phyloP scores from a whole-genome alignment of 495 filamentous ascomycete genomes.

The Aspergillus bridgeri region DNA sequence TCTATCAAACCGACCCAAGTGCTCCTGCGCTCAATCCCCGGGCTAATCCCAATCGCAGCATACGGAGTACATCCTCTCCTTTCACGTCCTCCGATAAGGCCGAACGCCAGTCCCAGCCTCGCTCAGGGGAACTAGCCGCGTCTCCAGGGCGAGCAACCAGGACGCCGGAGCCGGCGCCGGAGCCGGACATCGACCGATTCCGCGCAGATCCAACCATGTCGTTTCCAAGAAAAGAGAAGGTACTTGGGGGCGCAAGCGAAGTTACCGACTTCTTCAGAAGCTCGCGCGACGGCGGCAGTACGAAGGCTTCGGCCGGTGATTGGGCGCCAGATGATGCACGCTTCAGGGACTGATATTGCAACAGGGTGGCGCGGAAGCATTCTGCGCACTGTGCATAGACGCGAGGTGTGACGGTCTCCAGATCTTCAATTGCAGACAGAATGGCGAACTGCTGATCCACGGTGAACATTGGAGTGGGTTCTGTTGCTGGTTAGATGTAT shows the following conservation, averaged over 20 bases:
- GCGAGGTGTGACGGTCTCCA: constrained; percentile 69
- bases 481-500: constrained; percentile 23
- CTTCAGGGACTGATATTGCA: constrained; percentile 47
- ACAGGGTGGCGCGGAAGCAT: constrained; percentile 57
- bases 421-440: constrained; percentile 76
- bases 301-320: constrained; percentile 23
- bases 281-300: constrained; percentile 46
- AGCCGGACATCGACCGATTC: constrained; percentile 48
- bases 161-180: constrained; percentile 52
- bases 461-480: constrained; percentile 34
- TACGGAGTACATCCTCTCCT: constrained; percentile 64
- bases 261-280: constrained; percentile 67
- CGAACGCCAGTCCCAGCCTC: constrained; percentile 85
- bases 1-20: constrained; percentile 25
- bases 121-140: constrained; percentile 32
- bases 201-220: constrained; percentile 57
- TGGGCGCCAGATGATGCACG: constrained; percentile 31
- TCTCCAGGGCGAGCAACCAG: constrained; percentile 41
- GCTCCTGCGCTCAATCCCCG: constrained; percentile 47
- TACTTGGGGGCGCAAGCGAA: constrained; percentile 50
- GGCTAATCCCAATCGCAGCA: constrained; percentile 71
- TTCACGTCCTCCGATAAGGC: constrained; percentile 53
- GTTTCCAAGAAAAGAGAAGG: constrained; percentile 68
- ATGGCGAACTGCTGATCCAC: constrained; percentile 69
- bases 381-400: constrained; percentile 68